These are phyloP conservation scores for Termitomyces sp. DNA, from an alignment of 768 basidiomycete genomes.

Conservation along the genomic window DNA sequence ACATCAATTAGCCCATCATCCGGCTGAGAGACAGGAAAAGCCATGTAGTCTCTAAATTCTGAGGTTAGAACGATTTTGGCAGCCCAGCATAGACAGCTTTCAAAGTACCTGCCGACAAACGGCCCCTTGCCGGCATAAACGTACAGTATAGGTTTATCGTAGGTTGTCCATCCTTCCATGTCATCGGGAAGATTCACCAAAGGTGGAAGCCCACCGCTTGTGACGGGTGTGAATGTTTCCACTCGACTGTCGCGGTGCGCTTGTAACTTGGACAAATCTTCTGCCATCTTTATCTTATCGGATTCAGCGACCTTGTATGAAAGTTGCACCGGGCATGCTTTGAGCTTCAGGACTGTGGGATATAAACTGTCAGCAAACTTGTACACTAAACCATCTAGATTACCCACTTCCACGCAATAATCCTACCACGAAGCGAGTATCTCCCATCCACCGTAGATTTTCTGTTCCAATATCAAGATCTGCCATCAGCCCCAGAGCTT, in stretches of 20 bases:
- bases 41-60: slow-evolving; percentile 59
- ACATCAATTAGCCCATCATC: slow-evolving; percentile 79
- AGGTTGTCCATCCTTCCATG: slow-evolving; percentile 62
- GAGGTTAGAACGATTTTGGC: neutral
- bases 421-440: slow-evolving; percentile 70
- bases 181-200: slow-evolving; percentile 38
- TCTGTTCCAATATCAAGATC: slow-evolving; percentile 84
- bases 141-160: slow-evolving; percentile 64
- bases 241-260: slow-evolving; percentile 28
- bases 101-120: slow-evolving; percentile 54
- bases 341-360: slow-evolving; percentile 50
- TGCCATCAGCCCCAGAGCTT: slow-evolving; percentile 80
- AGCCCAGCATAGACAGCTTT: slow-evolving; percentile 2
- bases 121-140: slow-evolving; percentile 78
- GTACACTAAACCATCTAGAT: neutral
- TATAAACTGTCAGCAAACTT: neutral
- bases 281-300: slow-evolving; percentile 71
- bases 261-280: slow-evolving; percentile 38
- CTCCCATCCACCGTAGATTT: slow-evolving; percentile 83
- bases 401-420: slow-evolving; percentile 61
- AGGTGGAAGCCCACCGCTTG: slow-evolving; percentile 34
- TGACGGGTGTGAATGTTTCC: slow-evolving; percentile 7
- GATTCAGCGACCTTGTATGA: slow-evolving; percentile 63
- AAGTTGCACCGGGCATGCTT: slow-evolving; percentile 64
- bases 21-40: slow-evolving; percentile 78